Base-by-base conservation (phyloP, 2,329 filamentous ascomycete species). In the Colletotrichum paranaense region DNA sequence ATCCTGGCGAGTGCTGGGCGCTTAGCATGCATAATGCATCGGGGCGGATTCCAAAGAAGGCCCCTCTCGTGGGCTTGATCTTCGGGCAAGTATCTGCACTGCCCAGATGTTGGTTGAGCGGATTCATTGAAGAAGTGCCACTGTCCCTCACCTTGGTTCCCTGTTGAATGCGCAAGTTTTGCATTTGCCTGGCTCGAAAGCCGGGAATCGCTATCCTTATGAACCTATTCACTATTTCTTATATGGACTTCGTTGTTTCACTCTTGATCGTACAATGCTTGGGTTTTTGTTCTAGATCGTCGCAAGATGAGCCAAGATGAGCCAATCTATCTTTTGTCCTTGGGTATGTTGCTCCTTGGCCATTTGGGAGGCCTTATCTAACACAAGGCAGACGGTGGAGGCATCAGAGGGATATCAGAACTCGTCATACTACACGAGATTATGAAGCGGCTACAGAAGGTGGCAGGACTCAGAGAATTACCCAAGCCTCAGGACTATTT, bases 401-500 rank as follows among this genome's bases (percentile, higher is more conserved):
- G 67, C 2, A 62, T 63, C 6, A 68, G 56, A 32, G 70, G 79
- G 0, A 57, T 80, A 24, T 80, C 77, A 3, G 78, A 76, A 56
- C 76, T 79, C 26, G 42, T 78, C 9, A 77, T 80, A 53, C 71
- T 80, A 1, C 68, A 79, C 28, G 67, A 75, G n/a, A 74, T 79
- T 14, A 79, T 80, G 78, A 65, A 75, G 35, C 68, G 74, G 22
- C 60, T 79, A 2, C 59, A 72, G 42, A 38, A 73, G 2, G 53
- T 55, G 32, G 64, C 69, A 14, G 68, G 75, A 9, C 75, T 77
- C 4, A 35, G 67, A 22, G 42, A 76, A 30, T 32, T 75, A 5
- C 78, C 77, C 3, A 75, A 52, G 52, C 79, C 78, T 32, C 77
- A 77, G 60, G 78, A 80, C 26, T 67, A 75, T 32, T 81, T 80